Conservation (phyloP, 805 yeast species). For the Ogataea pignaliae region DNA sequence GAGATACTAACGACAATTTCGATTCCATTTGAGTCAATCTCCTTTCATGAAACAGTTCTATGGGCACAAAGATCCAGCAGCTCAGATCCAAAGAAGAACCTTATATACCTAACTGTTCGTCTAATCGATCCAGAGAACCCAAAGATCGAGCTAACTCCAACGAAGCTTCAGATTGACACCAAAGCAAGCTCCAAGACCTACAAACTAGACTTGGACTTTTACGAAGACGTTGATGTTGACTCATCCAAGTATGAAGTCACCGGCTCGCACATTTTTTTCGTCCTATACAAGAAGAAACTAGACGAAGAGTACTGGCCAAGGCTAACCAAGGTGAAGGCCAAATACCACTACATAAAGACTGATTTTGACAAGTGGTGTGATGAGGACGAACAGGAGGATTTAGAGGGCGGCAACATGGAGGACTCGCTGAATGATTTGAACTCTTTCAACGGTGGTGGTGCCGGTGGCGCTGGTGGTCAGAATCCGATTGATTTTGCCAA, state of each 20-base stretch:
- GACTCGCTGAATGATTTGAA: slow-evolving; percentile 18
- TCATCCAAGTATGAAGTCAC: slow-evolving; percentile 53
- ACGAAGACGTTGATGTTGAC: slow-evolving; percentile 64
- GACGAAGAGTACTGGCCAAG: slow-evolving; percentile 92
- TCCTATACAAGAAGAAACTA: slow-evolving; percentile 63
- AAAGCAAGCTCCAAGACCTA: slow-evolving; percentile 50
- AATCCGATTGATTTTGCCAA: slow-evolving; percentile 26
- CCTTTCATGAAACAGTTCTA: slow-evolving; percentile 51
- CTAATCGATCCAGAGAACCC: slow-evolving; percentile 66
- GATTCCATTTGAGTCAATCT: too few relatives aligned
- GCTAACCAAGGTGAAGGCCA: slow-evolving; percentile 80
- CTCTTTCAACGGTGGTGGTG: slow-evolving; percentile 14
- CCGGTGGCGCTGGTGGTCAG: slow-evolving; percentile 4
- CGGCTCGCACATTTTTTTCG: slow-evolving; percentile 60
- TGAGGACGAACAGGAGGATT: slow-evolving; percentile 93
- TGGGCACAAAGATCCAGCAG: slow-evolving; percentile 97
- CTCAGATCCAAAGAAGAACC: slow-evolving; percentile 67
- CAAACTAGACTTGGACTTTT: slow-evolving; percentile 69
- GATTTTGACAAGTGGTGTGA: slow-evolving; percentile 98
- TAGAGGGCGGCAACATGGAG: slow-evolving; percentile 36
- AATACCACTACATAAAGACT: slow-evolving; percentile 77
- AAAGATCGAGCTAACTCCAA: slow-evolving; percentile 55
- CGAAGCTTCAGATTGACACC: slow-evolving; percentile 48
- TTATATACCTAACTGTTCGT: slow-evolving; percentile 68
- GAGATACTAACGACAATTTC: too few relatives aligned